These are phyloP conservation scores for Trichosporon coremiiforme DNA, from an alignment of 1,284 basidiomycete genomes.

Conservation along the genomic window DNA sequence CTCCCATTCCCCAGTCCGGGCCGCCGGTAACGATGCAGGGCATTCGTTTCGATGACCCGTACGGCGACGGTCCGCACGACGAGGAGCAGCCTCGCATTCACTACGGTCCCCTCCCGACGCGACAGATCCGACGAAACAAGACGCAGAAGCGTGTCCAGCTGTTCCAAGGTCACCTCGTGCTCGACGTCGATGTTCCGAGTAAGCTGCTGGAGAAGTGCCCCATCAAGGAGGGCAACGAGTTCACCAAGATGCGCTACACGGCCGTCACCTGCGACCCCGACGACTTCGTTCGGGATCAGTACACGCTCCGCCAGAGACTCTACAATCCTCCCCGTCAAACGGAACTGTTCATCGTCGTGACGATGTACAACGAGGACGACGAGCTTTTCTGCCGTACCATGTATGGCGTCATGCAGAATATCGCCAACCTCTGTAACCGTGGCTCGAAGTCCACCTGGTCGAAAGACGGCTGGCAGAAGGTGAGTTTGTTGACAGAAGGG, in stretches of 20 bases:
- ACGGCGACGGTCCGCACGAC: conserved; percentile 29
- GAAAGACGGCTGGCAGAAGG: conserved; percentile 96
- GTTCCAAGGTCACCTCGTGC: conserved; percentile 85
- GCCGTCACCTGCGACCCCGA: conserved; percentile 93
- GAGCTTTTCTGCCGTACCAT: conserved; percentile 79
- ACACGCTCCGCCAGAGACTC: conserved; percentile 74
- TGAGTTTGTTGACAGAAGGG: conserved; percentile 57
- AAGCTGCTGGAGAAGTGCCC: conserved; percentile 79
- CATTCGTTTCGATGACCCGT: conserved; percentile 29
- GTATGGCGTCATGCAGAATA: conserved; percentile 88
- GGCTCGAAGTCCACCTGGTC: conserved; percentile 84
- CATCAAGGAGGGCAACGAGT: conserved; percentile 77
- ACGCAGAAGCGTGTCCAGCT: conserved; percentile 87
- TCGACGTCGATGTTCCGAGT: conserved; percentile 81
- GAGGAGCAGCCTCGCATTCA: conserved; percentile 56
- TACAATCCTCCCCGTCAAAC: conserved; percentile 77
- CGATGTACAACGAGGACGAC: conserved; percentile 79
- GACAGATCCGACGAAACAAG: conserved; percentile 82
- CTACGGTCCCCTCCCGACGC: conserved; percentile 82
- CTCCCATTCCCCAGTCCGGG: not conserved
- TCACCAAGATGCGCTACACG: conserved; percentile 90
- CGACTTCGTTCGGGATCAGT: conserved; percentile 75
- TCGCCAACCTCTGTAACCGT: conserved; percentile 51
- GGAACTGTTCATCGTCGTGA: conserved; percentile 76
- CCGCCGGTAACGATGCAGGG: conserved; percentile 17